A percentile compares a stretch with the other conserved stretches of the same genome.
phyloP scores from a whole-genome alignment of 176 grass and related monocot genomes.

The Paspalum notatum region DNA sequence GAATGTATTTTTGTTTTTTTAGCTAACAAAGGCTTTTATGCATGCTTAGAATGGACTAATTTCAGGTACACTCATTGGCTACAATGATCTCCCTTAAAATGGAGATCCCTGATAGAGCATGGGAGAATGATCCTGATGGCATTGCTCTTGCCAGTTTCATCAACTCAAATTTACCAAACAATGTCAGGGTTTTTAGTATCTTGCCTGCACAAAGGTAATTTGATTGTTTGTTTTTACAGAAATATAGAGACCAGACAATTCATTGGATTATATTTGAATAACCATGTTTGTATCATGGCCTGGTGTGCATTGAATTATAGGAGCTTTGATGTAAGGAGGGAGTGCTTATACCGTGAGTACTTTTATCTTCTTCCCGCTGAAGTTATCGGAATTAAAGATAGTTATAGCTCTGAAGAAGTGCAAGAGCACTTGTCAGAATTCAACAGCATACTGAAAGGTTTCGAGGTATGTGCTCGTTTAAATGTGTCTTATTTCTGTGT shows the following conservation, averaged over 20 bases:
- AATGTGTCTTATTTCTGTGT: neutral
- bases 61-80: constrained; percentile 89
- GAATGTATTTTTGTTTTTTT: neutral
- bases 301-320: constrained; percentile 41
- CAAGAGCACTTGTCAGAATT: constrained; percentile 68
- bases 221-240: neutral
- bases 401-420: constrained; percentile 66
- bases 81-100: constrained; percentile 96
- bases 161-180: constrained; percentile 86
- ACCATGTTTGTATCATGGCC: constrained; percentile 7
- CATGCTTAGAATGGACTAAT: constrained; percentile 57
- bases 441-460: constrained; percentile 76
- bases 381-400: constrained; percentile 81
- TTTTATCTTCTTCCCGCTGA: constrained; percentile 92
- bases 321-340: constrained; percentile 91
- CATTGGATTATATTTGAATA: constrained; percentile 17
- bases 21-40: constrained; percentile 50
- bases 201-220: constrained; percentile 81
- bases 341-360: constrained; percentile 75
- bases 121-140: constrained; percentile 70
- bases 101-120: constrained; percentile 89
- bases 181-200: constrained; percentile 86
- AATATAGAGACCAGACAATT: neutral
- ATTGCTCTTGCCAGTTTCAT: constrained; percentile 78
- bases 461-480: constrained; percentile 52